Evolutionary conservation across 129 eudicot species (phyloP), one percentile per base, ranked within the genome.

Genomic region (Smallanthus sonchifolius): DNA sequence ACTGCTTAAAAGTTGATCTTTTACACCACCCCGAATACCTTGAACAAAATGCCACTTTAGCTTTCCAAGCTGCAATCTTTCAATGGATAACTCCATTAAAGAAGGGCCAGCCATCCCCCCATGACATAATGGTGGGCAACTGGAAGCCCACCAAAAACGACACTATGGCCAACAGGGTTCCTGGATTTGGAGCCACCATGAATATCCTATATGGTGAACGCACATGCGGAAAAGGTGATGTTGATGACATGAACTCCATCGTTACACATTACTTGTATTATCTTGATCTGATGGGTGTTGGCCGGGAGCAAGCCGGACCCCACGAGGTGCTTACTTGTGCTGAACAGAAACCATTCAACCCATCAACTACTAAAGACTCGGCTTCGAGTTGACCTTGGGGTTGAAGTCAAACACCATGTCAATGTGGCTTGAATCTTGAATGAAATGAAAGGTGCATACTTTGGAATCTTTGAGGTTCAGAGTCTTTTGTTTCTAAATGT

Each of bases 31-130:
- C 97, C 0, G 99, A 91, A 80, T 88, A 94, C 87, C 80, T 94
- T 19, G 99, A 94, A 83, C 97, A 94, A 76, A 94, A 94, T 30
- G 99, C 97, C 43, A 94, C 99, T 54, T 64, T 94, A 15, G 99
- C 97, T 9, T 94, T 94, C 87, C 91, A 88, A 69, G 97, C 96
- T 40, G 99, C 99, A 65, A 94, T 94, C 19, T 91, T 84, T 76
- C 88, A 85, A 74, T 91, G 99, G 99, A 79, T 91, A 77, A 94
- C 93, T 28, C 93, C 95, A 32, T 37, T 86, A 11, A 86, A 88
- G 82, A 94, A 82, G 79, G 84, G 84, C 15, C 93, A 86, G 57
- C 97, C 99, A 7, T 81, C 99, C 38, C 74, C 97, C 11, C 99
- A 94, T 52, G 89, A 94, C 1, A 87, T 71, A 73, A 88, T 94